Evolutionary conservation across 2,329 filamentous ascomycete genomes (phyloP), one percentile per base, ranked within the genome.

Genomic region (Paracamarosporium sp.): DNA sequence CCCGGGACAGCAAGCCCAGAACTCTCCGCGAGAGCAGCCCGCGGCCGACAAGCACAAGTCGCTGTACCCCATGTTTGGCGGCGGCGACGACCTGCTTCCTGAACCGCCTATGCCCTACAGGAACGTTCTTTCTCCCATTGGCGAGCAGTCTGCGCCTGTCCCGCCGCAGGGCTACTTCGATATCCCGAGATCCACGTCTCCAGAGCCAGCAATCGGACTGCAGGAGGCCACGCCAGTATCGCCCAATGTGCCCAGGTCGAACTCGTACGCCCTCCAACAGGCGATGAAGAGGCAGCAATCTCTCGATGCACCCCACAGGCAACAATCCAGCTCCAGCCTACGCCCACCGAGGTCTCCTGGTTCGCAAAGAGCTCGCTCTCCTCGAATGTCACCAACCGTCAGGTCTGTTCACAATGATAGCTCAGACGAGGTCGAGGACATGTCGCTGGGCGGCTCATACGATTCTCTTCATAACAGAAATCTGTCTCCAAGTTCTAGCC

Each of bases 381-480:
- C 74, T 12, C 61, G 68, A 13, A 52, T 66, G 27, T 78, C 76
- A 9, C 76, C 81, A n/a, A 82, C 79, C 67, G 79, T 81, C 31
- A 70, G 80, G 46, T 81, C 81, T 11, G 77, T 80, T 11, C 74
- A 70, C 24, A 74, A 69, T 5, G 79, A 82, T 55, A 87, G 86
- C 27, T 88, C 86, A 1, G 84, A 86, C 57, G 91, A 93, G 50
- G 90, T 92, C 53, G 91, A 94, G 57, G 84, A 83, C 44, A 83
- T 84, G 68, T 85, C 83, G 1, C 80, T 83, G 56, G 80, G 78
- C n/a, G 80, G 82, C 12, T 86, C 83, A 11, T 83, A 82, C 51
- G 91, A 92, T 47, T 87, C 90, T 6, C 84, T 87, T 11, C 81
- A 85, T 27, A 81, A 86, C n/a, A 86, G 93, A 41, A 95, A 95